These are phyloP conservation scores for Verticillium klebahnii DNA, from an alignment of 2,329 filamentous ascomycete species.

Conservation along the genomic window DNA sequence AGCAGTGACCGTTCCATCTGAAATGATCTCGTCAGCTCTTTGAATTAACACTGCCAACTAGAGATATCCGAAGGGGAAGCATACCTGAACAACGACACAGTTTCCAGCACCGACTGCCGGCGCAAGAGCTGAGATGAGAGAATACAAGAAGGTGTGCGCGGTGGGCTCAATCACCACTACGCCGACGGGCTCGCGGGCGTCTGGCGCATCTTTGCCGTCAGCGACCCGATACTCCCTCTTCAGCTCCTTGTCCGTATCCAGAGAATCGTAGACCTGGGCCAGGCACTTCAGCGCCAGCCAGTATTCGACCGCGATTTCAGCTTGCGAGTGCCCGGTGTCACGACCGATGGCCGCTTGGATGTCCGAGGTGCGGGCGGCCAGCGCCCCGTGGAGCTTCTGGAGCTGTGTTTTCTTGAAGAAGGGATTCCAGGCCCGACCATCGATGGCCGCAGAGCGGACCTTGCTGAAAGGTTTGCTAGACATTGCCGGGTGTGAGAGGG, in stretches of 20 bases:
- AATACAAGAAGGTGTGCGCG: conserved; percentile 18
- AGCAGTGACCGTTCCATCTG: conserved; percentile 35
- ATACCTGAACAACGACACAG: conserved; percentile 21
- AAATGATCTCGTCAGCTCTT: neutral
- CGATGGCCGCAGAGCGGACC: conserved; percentile 35
- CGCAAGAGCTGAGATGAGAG: conserved; percentile 16
- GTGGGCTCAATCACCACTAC: conserved; percentile 21
- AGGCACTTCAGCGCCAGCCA: conserved; percentile 32
- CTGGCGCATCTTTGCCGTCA: conserved; percentile 6
- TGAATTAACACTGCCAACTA: conserved; percentile 2
- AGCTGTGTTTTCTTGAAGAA: conserved; percentile 41
- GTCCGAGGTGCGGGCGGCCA: conserved; percentile 26
- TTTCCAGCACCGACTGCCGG: conserved; percentile 23
- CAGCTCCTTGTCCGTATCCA: conserved; percentile 24
- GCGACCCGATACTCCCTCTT: conserved; percentile 17
- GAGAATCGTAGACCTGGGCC: conserved; percentile 29
- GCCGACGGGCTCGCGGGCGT: conserved; percentile 8
- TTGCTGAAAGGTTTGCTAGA: conserved; percentile 18
- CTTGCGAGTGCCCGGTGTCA: conserved; percentile 23
- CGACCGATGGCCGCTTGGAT: conserved; percentile 34
- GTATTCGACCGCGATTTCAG: conserved; percentile 31
- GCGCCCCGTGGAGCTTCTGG: conserved; percentile 31
- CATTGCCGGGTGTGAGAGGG: conserved; percentile 9
- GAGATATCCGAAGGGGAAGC: conserved; percentile 1
- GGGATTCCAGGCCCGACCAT: conserved; percentile 38